phyloP scores from a whole-genome alignment of 1,284 basidiomycete genomes.

The Phylloboletellus chloephorus region DNA sequence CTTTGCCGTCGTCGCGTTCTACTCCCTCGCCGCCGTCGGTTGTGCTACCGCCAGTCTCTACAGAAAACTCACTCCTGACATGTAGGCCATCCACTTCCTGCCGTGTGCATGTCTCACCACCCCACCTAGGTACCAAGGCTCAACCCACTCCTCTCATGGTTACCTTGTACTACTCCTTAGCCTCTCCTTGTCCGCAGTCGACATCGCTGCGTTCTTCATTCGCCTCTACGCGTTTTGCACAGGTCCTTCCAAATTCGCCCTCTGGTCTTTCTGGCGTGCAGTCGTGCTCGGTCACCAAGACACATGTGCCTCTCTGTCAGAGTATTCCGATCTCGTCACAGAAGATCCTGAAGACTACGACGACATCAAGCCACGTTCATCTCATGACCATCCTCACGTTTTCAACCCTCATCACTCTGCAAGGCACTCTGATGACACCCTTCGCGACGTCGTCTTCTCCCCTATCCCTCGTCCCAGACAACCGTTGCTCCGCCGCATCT shows the following conservation, averaged over 20 bases:
- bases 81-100: conserved; percentile 51
- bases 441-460: conserved; percentile 42
- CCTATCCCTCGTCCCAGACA: conserved; percentile 17
- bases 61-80: conserved; percentile 69
- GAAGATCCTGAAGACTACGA: conserved; percentile 55
- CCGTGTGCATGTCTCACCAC: conserved; percentile 5
- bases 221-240: conserved; percentile 47
- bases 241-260: conserved; percentile 40
- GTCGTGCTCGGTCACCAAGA: conserved; percentile 47
- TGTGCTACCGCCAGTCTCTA: conserved; percentile 62
- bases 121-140: conserved; percentile 58
- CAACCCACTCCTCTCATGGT: conserved; percentile 58
- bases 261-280: conserved; percentile 49
- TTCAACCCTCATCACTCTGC: conserved; percentile 42
- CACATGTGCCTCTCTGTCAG: conserved; percentile 25
- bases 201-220: conserved; percentile 44
- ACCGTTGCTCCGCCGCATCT: conserved; percentile 38
- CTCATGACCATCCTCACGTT: conserved; percentile 28
- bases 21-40: conserved; percentile 50
- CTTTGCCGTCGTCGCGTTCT: conserved; percentile 54
- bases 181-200: conserved; percentile 51
- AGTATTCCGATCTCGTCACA: conserved; percentile 52
- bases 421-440: conserved; percentile 60
- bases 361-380: conserved; percentile 25
- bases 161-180: conserved; percentile 56